A percentile compares a stretch with the other conserved stretches of the same genome.
phyloP scores from a whole-genome alignment of 495 filamentous ascomycete species.

The Podospora australis region DNA sequence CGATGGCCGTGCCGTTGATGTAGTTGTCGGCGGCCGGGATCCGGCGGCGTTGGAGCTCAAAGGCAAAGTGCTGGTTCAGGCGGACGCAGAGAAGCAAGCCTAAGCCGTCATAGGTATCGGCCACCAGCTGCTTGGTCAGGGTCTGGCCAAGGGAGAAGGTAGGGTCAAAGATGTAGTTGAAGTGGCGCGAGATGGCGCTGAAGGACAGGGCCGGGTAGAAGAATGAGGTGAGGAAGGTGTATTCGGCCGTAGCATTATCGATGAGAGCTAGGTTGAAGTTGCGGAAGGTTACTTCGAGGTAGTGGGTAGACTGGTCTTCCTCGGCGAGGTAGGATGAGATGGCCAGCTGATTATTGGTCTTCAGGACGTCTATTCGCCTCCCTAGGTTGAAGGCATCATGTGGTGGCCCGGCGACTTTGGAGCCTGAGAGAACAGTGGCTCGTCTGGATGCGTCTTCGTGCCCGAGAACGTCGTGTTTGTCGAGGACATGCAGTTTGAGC shows the following conservation, averaged over 20 bases:
- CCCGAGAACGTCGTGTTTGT: constrained; percentile 79
- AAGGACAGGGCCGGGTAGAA: constrained; percentile 60
- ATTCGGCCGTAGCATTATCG: constrained; percentile 92
- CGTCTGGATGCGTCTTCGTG: constrained; percentile 63
- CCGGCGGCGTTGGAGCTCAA: constrained; percentile 85
- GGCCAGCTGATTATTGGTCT: constrained; percentile 60
- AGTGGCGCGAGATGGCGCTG: constrained; percentile 55
- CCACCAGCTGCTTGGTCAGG: constrained; percentile 69
- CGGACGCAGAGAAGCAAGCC: constrained; percentile 87
- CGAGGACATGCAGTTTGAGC: constrained; percentile 72
- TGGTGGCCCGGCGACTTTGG: constrained; percentile 49
- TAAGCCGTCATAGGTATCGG: constrained; percentile 71
- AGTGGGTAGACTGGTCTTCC: constrained; percentile 76
- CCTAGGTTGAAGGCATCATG: constrained; percentile 88
- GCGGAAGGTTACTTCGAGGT: constrained; percentile 82
- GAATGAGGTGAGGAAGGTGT: constrained; percentile 85
- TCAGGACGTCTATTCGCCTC: constrained; percentile 73
- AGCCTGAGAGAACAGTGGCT: constrained; percentile 41
- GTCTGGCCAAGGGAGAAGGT: constrained; percentile 73
- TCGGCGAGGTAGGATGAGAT: constrained; percentile 78
- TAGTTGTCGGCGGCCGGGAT: constrained; percentile 85
- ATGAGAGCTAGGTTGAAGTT: constrained; percentile 91
- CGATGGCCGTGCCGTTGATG: constrained; percentile 91
- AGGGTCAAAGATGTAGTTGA: constrained; percentile 75
- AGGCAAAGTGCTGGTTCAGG: constrained; percentile 85